Base-by-base conservation (phyloP, 2,329 filamentous ascomycete species). In the Alternaria atra region DNA sequence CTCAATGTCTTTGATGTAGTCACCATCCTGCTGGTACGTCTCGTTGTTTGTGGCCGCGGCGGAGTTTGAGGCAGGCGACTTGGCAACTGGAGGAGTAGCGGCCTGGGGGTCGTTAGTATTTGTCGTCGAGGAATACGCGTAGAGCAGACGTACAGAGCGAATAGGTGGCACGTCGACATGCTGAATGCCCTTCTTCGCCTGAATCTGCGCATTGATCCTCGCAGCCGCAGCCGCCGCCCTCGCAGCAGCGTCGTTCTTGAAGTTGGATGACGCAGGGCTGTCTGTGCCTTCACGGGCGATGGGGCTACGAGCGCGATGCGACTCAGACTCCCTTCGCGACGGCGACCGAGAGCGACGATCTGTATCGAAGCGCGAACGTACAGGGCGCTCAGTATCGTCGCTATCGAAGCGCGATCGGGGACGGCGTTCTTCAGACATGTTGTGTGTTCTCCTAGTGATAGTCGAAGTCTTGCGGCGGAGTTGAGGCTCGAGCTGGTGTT, bases 1-100 rank as follows among this genome's bases (percentile, higher is more conserved):
- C 84, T 98, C 95, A 76, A 99, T 97, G 77, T 99, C 95, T 81
- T 96, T 95, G 82, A 99, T 98, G 79, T 92, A 98, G 81, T 99
- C 95, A 73, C 95, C 95, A 78, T 98, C 95, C 64, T 94, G 91
- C 72, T 97, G 91, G 77, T 98, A 98, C 78, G 97, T 91, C 73
- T 94, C 93, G 79, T 96, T 86, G 63, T 88, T 88, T 40, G 84
- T 84, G 20, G 81, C 80, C 32, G 78, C 73, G 20, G 78, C 78
- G 52, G 77, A 69, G 23, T 80, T 80, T 53, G 84, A 81, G 27
- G 85, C 81, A 35, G 85, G 82, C 47, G 88, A 86, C 77, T 87
- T 87, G 52, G 79, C 80, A 48, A 80, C 79, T 61, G 83, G 81
- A 65, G 85, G 82, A 71, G 82, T 87, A 34, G 78, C 74, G 44